A percentile compares a stretch with the other conserved stretches of the same genome.
Conservation (phyloP, 441 rosid species). For the Corymbia calophylla region DNA sequence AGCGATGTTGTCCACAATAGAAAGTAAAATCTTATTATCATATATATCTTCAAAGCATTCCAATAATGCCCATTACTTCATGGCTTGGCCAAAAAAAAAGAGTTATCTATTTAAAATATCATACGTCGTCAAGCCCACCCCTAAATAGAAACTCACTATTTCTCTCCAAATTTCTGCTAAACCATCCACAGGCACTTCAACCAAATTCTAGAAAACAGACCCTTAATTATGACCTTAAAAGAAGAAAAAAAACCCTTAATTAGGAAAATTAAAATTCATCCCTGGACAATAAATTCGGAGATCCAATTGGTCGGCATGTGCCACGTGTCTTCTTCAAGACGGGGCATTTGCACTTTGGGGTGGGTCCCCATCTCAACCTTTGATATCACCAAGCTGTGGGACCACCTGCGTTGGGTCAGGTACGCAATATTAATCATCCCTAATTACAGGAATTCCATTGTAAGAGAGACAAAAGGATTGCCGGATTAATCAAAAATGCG, state of each 20-base stretch:
- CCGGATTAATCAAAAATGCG: not conserved
- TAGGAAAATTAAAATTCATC: not conserved
- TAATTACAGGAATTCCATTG: not conserved
- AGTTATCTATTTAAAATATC: not conserved
- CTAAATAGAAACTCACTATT: not conserved
- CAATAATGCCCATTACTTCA: not conserved
- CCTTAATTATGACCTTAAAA: not conserved
- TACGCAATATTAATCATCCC: not conserved
- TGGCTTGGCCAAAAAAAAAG: not conserved
- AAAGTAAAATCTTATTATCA: not conserved
- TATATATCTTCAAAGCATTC: not conserved
- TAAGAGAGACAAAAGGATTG: not conserved
- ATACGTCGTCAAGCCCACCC: not conserved
- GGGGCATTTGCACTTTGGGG: not conserved
- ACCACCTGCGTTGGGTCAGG: slow-evolving; percentile 27
- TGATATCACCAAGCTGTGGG: slow-evolving; percentile 22
- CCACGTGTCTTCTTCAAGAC: not conserved
- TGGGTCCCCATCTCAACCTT: slow-evolving; percentile 5
- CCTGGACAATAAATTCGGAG: not conserved
- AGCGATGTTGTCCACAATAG: not conserved
- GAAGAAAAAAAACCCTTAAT: not conserved
- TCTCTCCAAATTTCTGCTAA: not conserved
- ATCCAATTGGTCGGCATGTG: not conserved
- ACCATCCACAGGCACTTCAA: not conserved
- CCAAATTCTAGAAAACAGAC: not conserved